Evolutionary conservation across 2,329 filamentous ascomycete species (phyloP), one percentile per base, ranked within the genome.

Genomic region (Hymenoscyphus fructigenus): DNA sequence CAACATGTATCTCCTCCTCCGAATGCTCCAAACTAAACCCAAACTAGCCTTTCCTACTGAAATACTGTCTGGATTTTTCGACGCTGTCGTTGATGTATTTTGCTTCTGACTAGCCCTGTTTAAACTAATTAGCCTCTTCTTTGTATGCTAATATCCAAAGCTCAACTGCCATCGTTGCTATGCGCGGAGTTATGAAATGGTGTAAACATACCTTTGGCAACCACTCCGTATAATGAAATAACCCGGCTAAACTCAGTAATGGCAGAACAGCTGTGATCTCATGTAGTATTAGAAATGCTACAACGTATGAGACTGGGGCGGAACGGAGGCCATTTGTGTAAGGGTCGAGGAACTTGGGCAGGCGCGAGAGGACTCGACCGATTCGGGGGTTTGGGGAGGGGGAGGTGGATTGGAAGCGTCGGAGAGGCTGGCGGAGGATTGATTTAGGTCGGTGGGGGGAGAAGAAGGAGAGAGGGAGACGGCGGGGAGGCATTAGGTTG

Each of bases 231-330:
- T 92, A 93, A 79, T 98, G 91, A 77, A 99, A 97, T 1, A 87
- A 76, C 0, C 84, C 88, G 26, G 91, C 88, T 0, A 98, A 83
- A 0, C 85, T 89, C 47, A 96, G 76, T 0, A 98, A 79, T 0
- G 94, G 94, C 1, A 94, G 77, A 12, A 97, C 80, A 10, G 95
- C 94, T 0, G 95, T 98, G 56, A 97, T 76, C 78, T 99, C 95
- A 80, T 99, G 95, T 0, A 99, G 84, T 47, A 97, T 81, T 12
- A 98, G 81, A 76, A 99, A 99, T 0, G 94, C 89, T 1, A 90
- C 86, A 53, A 96, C 82, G 78, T 97, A 92, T 0, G 91, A 91
- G 56, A 93, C 78, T 0, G 95, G 95, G 0, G 93, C 93, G 63
- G 85, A 83, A 64, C 88, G 86, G 2, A 99, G 85, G 0, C 87